Percentiles rank a stretch among this genome's conserved stretches.
These are phyloP conservation scores for Aspergillus conjunctus DNA, from an alignment of 495 filamentous ascomycete genomes.

Conservation along the genomic window DNA sequence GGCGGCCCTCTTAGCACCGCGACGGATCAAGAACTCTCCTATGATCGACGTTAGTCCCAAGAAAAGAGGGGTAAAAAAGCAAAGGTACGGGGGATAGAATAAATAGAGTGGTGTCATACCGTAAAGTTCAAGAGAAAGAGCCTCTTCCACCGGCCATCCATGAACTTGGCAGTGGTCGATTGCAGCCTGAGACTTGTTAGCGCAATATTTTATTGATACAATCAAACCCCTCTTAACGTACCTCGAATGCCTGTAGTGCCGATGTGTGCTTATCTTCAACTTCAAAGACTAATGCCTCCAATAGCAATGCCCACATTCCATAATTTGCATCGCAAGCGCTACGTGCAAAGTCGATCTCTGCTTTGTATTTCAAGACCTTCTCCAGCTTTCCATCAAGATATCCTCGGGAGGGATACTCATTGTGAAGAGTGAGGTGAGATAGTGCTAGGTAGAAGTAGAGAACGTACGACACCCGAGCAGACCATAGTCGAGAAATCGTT, in stretches of 20 bases:
- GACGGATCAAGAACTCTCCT: conserved; percentile 73
- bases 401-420: conserved; percentile 52
- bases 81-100: background rate
- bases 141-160: conserved; percentile 77
- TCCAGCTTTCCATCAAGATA: conserved; percentile 58
- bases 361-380: conserved; percentile 57
- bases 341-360: conserved; percentile 68
- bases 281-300: conserved; percentile 75
- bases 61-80: background rate
- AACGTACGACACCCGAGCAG: conserved; percentile 64
- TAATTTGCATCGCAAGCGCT: conserved; percentile 77
- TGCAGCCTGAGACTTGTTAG: conserved; percentile 43
- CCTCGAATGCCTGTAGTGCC: conserved; percentile 69
- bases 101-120: conserved; percentile 27
- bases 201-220: background rate
- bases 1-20: conserved; percentile 71
- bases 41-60: conserved; percentile 24
- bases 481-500: conserved; percentile 67
- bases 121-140: conserved; percentile 72
- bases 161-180: conserved; percentile 80
- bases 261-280: conserved; percentile 61
- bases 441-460: conserved; percentile 71
- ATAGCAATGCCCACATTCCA: conserved; percentile 69
- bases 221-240: conserved; percentile 11
- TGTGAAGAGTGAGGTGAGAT: conserved; percentile 62